A percentile compares a stretch with the other conserved stretches of the same genome.
phyloP scores from a whole-genome alignment of 192 early-diverging fungal species.

The Coemansia sp. region DNA sequence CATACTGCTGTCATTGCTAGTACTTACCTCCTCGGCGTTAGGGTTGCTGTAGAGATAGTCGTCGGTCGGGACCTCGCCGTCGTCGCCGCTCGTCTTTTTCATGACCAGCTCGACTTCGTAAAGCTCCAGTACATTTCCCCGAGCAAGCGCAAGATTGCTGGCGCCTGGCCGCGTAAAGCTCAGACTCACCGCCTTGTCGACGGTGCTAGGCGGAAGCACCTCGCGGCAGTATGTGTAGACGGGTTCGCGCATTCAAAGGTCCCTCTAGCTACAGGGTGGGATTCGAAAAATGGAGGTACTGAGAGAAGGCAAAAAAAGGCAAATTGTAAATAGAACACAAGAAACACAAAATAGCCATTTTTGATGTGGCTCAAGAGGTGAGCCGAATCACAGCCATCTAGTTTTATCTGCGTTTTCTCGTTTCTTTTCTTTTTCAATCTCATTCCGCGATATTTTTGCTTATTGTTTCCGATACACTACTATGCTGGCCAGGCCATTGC shows the following conservation, averaged over 20 bases:
- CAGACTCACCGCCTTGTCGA: conserved; percentile 38
- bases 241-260: conserved; percentile 36
- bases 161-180: conserved; percentile 42
- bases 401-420: too few species aligned
- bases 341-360: too few species aligned
- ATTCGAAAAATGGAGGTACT: neutral
- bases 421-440: too few species aligned
- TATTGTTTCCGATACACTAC: neutral
- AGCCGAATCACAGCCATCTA: too few species aligned
- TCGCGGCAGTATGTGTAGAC: conserved; percentile 55
- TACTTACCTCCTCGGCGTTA: conserved; percentile 21
- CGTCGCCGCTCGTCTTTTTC: conserved; percentile 7
- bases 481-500: too few species aligned
- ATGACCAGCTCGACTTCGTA: conserved; percentile 44
- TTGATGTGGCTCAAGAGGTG: too few species aligned
- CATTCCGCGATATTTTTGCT: neutral
- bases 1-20: neutral
- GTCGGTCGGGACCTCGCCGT: conserved; percentile 26
- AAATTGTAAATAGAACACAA: too few species aligned
- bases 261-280: neutral
- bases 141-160: conserved; percentile 47
- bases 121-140: conserved; percentile 45
- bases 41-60: conserved; percentile 32
- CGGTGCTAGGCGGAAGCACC: conserved; percentile 43
- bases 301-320: neutral